Base-by-base conservation (phyloP, 108 stramenopile genomes). In the Ochromonas danica region DNA sequence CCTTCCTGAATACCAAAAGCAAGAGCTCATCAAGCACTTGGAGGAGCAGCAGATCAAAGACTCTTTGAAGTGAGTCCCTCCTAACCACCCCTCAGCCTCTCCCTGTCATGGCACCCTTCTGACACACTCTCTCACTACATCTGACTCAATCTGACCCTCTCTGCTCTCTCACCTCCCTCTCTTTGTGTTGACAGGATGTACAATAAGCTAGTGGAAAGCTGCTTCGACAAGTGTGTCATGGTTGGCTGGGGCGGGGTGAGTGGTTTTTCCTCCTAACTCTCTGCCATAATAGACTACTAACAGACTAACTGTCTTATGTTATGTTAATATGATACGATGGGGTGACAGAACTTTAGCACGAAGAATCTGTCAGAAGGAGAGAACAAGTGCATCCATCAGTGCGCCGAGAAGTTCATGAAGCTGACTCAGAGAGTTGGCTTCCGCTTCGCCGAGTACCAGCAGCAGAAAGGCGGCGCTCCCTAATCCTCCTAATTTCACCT, bases 381-480 rank as follows among this genome's bases (percentile, higher is more conserved):
- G 28, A 25, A 27, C 1, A 14, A 1, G 1, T 80, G 79, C 79
- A 0, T 80, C 28, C 1, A 0, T 31, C 65, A 62, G 30, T 80
- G 79, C 79, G 71, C 71, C 28, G 79, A 80, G 67, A 80, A 80
- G 67, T 80, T 67, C 71, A 1, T 80, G 62, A 80, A 80, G 79
- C 31, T 80, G 27, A 80, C 43, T 42, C 79, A 80, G 43, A 40
- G 79, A 40, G 79, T 61, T 35, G 79, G 79, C 41, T 80, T 80
- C 33, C 79, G 79, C 3, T 80, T 80, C 30, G 70, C 67, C 22
- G 79, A 80, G 67, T 30, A 61, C 42, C 79, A 80, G 67, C 41
- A 61, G n/a, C 0, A 2, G 62, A 42, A 79, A 39, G 42, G n/a
- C n/a, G n/a, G n/a, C n/a, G n/a, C n/a, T n/a, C n/a, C n/a, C n/a